phyloP scores from a whole-genome alignment of 169 alveolate species.

The Plasmodium reichenowi region DNA sequence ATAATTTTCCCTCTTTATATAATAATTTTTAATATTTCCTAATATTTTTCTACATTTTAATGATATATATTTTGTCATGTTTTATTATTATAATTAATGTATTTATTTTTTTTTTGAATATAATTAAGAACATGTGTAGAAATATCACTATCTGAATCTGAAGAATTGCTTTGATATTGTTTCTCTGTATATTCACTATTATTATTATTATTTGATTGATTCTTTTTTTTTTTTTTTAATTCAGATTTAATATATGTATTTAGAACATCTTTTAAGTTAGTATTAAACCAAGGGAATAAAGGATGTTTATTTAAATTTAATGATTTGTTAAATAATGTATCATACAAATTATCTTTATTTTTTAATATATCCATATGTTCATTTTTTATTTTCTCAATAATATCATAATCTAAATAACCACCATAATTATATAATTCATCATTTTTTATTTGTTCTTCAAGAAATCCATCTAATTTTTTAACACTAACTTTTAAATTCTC shows the following conservation, averaged over 20 bases:
- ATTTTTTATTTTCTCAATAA: conserved; percentile 37
- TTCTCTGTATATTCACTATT: conserved; percentile 30
- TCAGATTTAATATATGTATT: conserved; percentile 57
- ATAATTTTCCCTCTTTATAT: too few species aligned
- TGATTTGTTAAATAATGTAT: conserved; percentile 40
- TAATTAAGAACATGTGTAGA: conserved; percentile 63
- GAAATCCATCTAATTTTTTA: conserved; percentile 4
- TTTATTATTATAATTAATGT: neutral
- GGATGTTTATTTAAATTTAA: conserved; percentile 59
- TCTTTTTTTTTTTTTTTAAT: conserved; percentile 59
- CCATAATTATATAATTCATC: conserved; percentile 73
- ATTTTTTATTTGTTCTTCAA: conserved; percentile 67
- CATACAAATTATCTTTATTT: conserved; percentile 30
- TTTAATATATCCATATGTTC: conserved; percentile 35
- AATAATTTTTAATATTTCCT: too few species aligned
- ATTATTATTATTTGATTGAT: neutral
- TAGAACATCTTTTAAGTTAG: conserved; percentile 59
- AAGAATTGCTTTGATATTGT: conserved; percentile 39
- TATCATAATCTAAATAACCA: conserved; percentile 55
- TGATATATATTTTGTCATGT: neutral
- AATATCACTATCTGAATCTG: conserved; percentile 58
- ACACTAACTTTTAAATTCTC: conserved; percentile 63
- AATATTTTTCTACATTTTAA: neutral
- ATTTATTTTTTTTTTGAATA: conserved; percentile 40
- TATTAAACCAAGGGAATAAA: conserved; percentile 59